Evolutionary conservation across 2,329 filamentous ascomycete species (phyloP).

Genomic region (Pseudohalonectria lignicola): DNA sequence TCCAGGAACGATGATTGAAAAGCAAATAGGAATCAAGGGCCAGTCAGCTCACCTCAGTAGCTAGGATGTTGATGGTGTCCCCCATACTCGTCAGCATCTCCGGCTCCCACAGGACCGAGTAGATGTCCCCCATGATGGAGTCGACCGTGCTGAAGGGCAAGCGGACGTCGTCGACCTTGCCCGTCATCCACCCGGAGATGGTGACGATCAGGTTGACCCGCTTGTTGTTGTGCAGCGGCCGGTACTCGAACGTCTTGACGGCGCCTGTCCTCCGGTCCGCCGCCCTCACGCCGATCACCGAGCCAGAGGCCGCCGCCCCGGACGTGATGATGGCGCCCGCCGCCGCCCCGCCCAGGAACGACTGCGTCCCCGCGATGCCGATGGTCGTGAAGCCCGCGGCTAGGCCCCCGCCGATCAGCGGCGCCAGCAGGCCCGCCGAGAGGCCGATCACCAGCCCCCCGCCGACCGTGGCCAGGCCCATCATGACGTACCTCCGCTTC

Average conservation of each 20-base stretch:
- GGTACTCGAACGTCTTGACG: slow-evolving; percentile 94
- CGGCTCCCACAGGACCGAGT: slow-evolving; percentile 94
- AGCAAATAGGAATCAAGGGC: not conserved
- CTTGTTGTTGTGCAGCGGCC: slow-evolving; percentile 96
- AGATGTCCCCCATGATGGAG: slow-evolving; percentile 95
- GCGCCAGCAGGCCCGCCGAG: slow-evolving; percentile 82
- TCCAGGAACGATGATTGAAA: not conserved
- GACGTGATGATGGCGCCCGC: slow-evolving; percentile 93
- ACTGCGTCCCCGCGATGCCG: slow-evolving; percentile 77
- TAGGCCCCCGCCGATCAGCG: slow-evolving; percentile 86
- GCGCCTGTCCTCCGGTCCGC: slow-evolving; percentile 81
- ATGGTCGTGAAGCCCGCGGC: slow-evolving; percentile 94
- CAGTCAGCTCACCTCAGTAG: slow-evolving; percentile 74
- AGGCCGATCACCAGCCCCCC: slow-evolving; percentile 91
- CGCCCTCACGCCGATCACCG: slow-evolving; percentile 75
- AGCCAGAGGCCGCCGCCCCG: slow-evolving; percentile 73
- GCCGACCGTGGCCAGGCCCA: slow-evolving; percentile 93
- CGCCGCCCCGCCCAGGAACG: slow-evolving; percentile 83
- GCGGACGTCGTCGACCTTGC: slow-evolving; percentile 92
- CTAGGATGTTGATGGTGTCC: slow-evolving; percentile 95
- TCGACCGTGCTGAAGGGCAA: slow-evolving; percentile 94
- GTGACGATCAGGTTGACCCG: slow-evolving; percentile 92
- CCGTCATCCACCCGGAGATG: slow-evolving; percentile 95
- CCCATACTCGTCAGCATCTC: slow-evolving; percentile 98
- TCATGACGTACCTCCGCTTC: slow-evolving; percentile 80